phyloP scores from a whole-genome alignment of 2,329 filamentous ascomycete species.

The Arachnopeziza araneosa region DNA sequence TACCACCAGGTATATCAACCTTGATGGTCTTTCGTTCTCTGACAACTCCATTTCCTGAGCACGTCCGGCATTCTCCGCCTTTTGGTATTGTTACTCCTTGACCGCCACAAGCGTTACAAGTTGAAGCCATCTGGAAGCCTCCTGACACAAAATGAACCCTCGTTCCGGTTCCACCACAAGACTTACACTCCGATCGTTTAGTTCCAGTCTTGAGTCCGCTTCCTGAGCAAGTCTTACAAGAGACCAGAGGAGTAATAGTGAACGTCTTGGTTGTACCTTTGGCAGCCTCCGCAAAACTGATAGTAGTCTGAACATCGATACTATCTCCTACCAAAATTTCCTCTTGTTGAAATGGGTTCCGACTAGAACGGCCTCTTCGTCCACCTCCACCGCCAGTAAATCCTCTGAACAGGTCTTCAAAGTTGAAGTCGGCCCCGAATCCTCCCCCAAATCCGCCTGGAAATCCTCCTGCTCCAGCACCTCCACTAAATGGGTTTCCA shows the following conservation, averaged over 20 bases:
- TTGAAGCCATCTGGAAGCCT: conserved; percentile 93
- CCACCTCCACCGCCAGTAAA: conserved; percentile 50
- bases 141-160: conserved; percentile 85
- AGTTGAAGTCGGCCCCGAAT: conserved; percentile 82
- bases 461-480: conserved; percentile 55
- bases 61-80: conserved; percentile 75
- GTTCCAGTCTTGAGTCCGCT: conserved; percentile 79
- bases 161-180: conserved; percentile 81
- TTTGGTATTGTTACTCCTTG: conserved; percentile 70
- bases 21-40: conserved; percentile 77
- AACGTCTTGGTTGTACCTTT: conserved; percentile 90
- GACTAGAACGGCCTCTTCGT: conserved; percentile 42
- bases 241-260: conserved; percentile 71
- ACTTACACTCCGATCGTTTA: conserved; percentile 65
- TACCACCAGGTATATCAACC: conserved; percentile 88
- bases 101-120: conserved; percentile 76
- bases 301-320: conserved; percentile 88
- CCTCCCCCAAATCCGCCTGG: conserved; percentile 49
- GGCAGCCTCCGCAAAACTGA: conserved; percentile 93
- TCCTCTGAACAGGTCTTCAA: conserved; percentile 90
- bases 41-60: conserved; percentile 76
- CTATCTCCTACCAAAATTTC: conserved; percentile 86
- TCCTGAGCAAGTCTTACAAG: conserved; percentile 78
- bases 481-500: conserved; percentile 33
- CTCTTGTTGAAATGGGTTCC: conserved; percentile 69